phyloP scores from a whole-genome alignment of 2,329 filamentous ascomycete genomes.

The Cadophora sp. region DNA sequence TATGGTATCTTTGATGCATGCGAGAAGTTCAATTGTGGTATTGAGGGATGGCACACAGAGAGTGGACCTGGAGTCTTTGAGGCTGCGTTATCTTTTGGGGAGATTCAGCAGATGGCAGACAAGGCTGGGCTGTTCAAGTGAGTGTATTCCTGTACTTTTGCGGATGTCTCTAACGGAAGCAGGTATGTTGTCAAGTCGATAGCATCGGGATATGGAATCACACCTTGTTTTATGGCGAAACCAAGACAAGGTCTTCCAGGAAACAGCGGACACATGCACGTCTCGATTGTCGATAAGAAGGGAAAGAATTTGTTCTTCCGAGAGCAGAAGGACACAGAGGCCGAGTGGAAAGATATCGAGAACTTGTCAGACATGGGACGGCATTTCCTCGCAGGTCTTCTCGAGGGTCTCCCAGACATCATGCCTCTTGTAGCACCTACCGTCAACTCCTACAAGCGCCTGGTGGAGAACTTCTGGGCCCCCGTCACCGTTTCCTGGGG shows the following conservation, averaged over 20 bases:
- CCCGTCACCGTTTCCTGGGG: constrained; percentile 98
- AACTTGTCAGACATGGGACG: constrained; percentile 87
- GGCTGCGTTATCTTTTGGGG: constrained; percentile 89
- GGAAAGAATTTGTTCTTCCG: constrained; percentile 86
- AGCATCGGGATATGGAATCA: constrained; percentile 86
- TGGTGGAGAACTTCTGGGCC: constrained; percentile 99
- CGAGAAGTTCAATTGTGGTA: constrained; percentile 76
- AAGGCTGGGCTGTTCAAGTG: constrained; percentile 90
- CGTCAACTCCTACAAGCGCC: constrained; percentile 96
- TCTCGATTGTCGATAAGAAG: constrained; percentile 82
- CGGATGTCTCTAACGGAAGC: constrained; percentile 17
- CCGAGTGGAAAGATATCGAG: constrained; percentile 77
- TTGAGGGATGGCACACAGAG: constrained; percentile 97
- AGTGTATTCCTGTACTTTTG: constrained; percentile 35
- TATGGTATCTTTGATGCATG: constrained; percentile 87
- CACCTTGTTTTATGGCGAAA: constrained; percentile 98
- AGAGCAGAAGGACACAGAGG: constrained; percentile 71
- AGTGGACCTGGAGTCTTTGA: constrained; percentile 94
- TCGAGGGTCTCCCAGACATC: constrained; percentile 88
- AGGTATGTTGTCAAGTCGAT: constrained; percentile 88
- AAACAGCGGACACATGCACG: constrained; percentile 95
- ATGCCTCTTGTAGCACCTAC: constrained; percentile 97
- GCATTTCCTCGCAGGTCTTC: constrained; percentile 89
- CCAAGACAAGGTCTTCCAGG: constrained; percentile 89
- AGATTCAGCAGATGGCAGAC: constrained; percentile 90